phyloP scores from a whole-genome alignment of 2,329 filamentous ascomycete species.

The Tolypocladium sp. region DNA sequence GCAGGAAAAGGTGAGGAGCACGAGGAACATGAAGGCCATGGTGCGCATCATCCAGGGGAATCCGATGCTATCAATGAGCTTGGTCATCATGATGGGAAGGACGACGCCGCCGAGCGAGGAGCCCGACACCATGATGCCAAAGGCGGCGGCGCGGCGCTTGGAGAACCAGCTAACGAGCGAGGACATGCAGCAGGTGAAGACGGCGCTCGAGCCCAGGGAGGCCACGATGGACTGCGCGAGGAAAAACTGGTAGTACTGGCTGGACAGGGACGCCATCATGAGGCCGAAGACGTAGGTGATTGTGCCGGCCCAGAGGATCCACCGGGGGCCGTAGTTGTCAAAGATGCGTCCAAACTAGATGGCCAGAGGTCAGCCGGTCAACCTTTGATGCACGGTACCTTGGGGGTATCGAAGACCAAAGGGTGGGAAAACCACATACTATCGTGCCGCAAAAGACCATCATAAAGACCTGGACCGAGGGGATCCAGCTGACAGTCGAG shows the following conservation, averaged over 20 bases:
- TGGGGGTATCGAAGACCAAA: constrained; percentile 19
- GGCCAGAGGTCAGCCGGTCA: neutral
- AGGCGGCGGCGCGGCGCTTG: constrained; percentile 39
- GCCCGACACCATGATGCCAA: constrained; percentile 44
- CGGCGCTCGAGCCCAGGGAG: constrained; percentile 30
- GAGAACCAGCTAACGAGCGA: constrained; percentile 42
- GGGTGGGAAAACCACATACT: constrained; percentile 23
- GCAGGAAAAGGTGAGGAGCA: constrained; percentile 23
- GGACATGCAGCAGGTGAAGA: constrained; percentile 33
- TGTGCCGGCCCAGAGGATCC: constrained; percentile 43
- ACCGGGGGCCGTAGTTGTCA: constrained; percentile 55
- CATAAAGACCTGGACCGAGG: constrained; percentile 41
- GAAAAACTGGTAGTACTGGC: constrained; percentile 34
- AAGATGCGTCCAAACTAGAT: constrained; percentile 47
- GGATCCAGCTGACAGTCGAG: constrained; percentile 51
- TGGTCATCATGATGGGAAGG: constrained; percentile 51
- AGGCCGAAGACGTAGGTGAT: constrained; percentile 52
- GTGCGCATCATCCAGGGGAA: constrained; percentile 40
- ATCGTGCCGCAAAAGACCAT: constrained; percentile 39
- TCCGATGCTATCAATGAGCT: constrained; percentile 37
- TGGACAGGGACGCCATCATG: constrained; percentile 52
- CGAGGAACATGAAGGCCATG: constrained; percentile 36
- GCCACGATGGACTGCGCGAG: constrained; percentile 31
- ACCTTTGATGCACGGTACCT: neutral
- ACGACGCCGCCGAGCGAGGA: constrained; percentile 45